These are phyloP conservation scores for Termitomyces sp. DNA, from an alignment of 768 basidiomycete genomes.

Conservation along the genomic window DNA sequence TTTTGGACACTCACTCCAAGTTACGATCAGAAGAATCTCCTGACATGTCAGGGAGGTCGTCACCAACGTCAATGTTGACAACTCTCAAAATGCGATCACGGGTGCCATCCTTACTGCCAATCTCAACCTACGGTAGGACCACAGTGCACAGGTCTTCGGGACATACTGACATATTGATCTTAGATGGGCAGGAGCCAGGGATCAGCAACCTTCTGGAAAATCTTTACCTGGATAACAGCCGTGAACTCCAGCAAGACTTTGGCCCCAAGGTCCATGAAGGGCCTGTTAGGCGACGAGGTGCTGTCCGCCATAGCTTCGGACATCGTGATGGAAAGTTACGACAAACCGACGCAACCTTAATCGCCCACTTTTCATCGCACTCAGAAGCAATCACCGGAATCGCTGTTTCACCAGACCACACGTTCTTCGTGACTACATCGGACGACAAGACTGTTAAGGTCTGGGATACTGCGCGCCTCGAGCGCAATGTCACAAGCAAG, in stretches of 20 bases:
- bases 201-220: constrained; percentile 89
- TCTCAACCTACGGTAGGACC: constrained; percentile 68
- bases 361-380: constrained; percentile 85
- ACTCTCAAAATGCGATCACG: constrained; percentile 51
- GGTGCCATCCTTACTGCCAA: constrained; percentile 50
- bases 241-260: constrained; percentile 87
- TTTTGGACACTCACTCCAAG: constrained; percentile 74
- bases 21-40: constrained; percentile 64
- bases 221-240: constrained; percentile 82
- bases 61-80: constrained; percentile 64
- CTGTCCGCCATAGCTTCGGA: constrained; percentile 64
- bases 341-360: constrained; percentile 73
- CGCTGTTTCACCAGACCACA: constrained; percentile 88
- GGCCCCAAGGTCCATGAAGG: constrained; percentile 86
- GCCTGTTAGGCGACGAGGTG: constrained; percentile 72
- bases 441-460: constrained; percentile 93
- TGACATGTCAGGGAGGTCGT: constrained; percentile 73
- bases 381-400: constrained; percentile 75
- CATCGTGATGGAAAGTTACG: constrained; percentile 59
- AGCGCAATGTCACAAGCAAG: constrained; percentile 90
- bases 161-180: not conserved
- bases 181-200: constrained; percentile 88
- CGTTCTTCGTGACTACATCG: constrained; percentile 92
- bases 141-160: not conserved
- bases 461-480: constrained; percentile 91